Percentiles rank a stretch among this genome's conserved stretches.
Conservation (phyloP, 2,329 filamentous ascomycete genomes). For the Trichoderma brevicompactum region DNA sequence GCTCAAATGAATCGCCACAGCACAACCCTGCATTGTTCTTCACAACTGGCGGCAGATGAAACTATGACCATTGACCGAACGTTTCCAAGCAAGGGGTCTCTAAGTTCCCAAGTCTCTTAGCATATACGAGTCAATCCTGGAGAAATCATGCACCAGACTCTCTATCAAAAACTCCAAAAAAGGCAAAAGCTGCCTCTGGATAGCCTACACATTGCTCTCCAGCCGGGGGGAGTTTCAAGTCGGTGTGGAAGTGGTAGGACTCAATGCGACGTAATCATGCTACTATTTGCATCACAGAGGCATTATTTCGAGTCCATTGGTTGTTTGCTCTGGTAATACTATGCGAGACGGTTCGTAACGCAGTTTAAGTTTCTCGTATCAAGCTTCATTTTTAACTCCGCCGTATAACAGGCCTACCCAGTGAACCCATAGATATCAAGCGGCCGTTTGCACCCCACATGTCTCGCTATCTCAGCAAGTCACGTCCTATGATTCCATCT, state of each 20-base stretch:
- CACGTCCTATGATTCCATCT: neutral
- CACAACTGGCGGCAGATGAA: no score
- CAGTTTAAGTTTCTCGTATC: neutral
- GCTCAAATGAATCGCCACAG: no score
- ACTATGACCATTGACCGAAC: no score
- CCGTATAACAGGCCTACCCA: no score
- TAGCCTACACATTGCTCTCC: neutral
- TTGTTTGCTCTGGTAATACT: neutral
- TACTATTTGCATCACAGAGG: neutral
- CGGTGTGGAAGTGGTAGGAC: neutral
- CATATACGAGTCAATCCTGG: no score
- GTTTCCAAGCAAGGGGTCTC: no score
- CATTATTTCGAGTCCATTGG: neutral
- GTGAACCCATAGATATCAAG: neutral
- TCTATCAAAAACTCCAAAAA: no score
- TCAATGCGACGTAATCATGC: neutral
- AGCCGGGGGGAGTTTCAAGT: neutral
- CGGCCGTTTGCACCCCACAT: neutral
- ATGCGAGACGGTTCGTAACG: neutral
- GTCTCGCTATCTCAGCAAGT: neutral
- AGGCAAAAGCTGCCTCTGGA: no score
- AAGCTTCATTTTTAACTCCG: neutral
- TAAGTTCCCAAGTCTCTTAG: no score
- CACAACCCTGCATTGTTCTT: no score
- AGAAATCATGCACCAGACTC: no score